Conservation (phyloP, 495 filamentous ascomycete species). For the Evernia prunastri region DNA sequence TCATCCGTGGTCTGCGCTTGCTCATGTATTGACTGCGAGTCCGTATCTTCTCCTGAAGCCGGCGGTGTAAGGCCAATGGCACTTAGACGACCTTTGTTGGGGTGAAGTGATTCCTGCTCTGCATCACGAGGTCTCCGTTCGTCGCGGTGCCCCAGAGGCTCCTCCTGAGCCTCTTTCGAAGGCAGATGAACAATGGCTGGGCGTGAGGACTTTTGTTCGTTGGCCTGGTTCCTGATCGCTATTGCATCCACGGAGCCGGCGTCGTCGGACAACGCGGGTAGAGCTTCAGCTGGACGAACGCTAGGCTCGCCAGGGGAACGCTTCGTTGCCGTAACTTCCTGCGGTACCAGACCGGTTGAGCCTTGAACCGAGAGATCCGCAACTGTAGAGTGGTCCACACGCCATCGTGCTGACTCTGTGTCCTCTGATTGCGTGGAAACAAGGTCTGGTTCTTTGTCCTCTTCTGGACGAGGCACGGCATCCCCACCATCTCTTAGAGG, state of each 20-base stretch:
- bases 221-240: background rate
- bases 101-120: background rate
- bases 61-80: background rate
- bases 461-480: background rate
- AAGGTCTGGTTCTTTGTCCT: background rate
- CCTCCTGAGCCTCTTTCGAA: conserved; percentile 32
- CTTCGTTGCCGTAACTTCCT: background rate
- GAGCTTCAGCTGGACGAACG: conserved; percentile 7
- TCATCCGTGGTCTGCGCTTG: background rate
- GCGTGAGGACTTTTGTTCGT: background rate
- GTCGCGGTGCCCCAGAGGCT: conserved; percentile 28
- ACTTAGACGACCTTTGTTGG: background rate
- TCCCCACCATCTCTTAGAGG: conserved; percentile 1
- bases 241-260: background rate
- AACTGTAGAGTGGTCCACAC: conserved; percentile 1
- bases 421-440: background rate
- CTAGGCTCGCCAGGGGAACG: background rate
- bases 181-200: conserved; percentile 29
- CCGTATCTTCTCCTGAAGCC: background rate
- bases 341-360: background rate
- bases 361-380: background rate
- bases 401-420: conserved; percentile 4
- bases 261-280: conserved; percentile 14
- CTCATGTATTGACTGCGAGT: background rate
- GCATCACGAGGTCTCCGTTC: conserved; percentile 19